Base-by-base conservation (phyloP, 192 early-diverging fungal genomes). In the Umbelopsis isabellina region DNA sequence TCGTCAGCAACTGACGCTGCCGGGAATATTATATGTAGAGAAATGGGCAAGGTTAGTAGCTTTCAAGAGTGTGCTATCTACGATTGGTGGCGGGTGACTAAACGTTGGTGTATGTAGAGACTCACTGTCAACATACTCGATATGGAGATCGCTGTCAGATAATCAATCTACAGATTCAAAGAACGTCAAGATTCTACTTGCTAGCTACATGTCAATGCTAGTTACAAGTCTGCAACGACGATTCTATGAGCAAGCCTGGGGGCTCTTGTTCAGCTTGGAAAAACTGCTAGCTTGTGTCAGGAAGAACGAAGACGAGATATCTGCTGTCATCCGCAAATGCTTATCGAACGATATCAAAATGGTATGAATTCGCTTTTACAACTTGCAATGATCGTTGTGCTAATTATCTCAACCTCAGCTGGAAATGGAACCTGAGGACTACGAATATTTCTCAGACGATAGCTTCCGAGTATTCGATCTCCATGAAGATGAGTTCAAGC, bases 211-310 rank as follows among this genome's bases (percentile, higher is more conserved):
- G 4, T 64, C 77, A 16, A 49, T 72, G 10, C 66, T 69, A 33
- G 21, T 81, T 33, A 48, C 75, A 10, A 67, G 72, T 1, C 27
- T 75, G 21, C 69, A 74, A 33, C 70, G 75, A 41, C 50, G 71
- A 13, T 70, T 78, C 21, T 81, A 75, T 69, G 80, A 81, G 16
- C 75, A 73, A 65, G 71, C 74, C 13, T 82, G 80, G 76, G 49
- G 50, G 2, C 49, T 78, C 16, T n/a, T 78, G 20, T 78, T 25
- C 22, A 41, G 58, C 8, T 48, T 78, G 18, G 66, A 68, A 18
- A 33, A 16, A 25, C 13, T 61, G 30, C 15, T 61, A 35, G 27
- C 27, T 30, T n/a, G 11, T 35, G 25, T 18, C 3, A 35, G 30
- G 13, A 61, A 33, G 7, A 30, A 61, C 27, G 33, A 61, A 25